These are phyloP conservation scores for Tuctoria greenei DNA, from an alignment of 176 grass and related monocot species.

Conservation along the genomic window DNA sequence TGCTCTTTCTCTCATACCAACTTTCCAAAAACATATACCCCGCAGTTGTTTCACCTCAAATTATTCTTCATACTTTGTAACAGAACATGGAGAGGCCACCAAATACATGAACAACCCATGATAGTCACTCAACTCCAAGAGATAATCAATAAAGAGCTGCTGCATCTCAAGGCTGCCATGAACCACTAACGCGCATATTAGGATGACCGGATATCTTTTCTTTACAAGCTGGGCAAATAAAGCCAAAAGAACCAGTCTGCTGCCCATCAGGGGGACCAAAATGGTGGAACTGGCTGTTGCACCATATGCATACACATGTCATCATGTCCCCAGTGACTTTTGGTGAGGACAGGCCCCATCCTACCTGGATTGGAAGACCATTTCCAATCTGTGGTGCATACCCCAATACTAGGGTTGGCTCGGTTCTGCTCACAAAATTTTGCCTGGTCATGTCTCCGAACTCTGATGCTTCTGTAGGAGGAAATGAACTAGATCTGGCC, in stretches of 20 bases:
- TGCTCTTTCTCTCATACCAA: too few species aligned
- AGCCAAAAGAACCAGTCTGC: slow-evolving; percentile 53
- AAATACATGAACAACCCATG: slow-evolving; percentile 13
- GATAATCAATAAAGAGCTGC: not conserved
- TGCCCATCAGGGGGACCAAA: slow-evolving; percentile 45
- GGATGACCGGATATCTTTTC: slow-evolving; percentile 59
- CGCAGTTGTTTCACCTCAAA: not conserved
- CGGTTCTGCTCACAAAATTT: slow-evolving; percentile 29
- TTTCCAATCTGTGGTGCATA: slow-evolving; percentile 52
- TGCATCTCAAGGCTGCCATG: slow-evolving; percentile 43
- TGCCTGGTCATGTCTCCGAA: slow-evolving; percentile 39
- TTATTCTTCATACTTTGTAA: not conserved
- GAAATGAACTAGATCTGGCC: slow-evolving; percentile 19
- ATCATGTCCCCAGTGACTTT: slow-evolving; percentile 40
- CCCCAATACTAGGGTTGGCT: slow-evolving; percentile 62
- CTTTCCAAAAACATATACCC: not conserved
- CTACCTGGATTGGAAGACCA: slow-evolving; percentile 51
- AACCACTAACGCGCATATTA: slow-evolving; percentile 37
- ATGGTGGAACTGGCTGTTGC: slow-evolving; percentile 71
- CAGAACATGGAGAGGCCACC: slow-evolving; percentile 1
- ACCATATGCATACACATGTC: slow-evolving; percentile 63
- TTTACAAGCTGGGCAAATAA: slow-evolving; percentile 82
- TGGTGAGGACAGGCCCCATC: slow-evolving; percentile 65
- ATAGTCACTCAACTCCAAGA: slow-evolving; percentile 3
- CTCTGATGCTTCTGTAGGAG: slow-evolving; percentile 43